Conservation (phyloP, 495 filamentous ascomycete genomes). For the Delitschia confertaspora region DNA sequence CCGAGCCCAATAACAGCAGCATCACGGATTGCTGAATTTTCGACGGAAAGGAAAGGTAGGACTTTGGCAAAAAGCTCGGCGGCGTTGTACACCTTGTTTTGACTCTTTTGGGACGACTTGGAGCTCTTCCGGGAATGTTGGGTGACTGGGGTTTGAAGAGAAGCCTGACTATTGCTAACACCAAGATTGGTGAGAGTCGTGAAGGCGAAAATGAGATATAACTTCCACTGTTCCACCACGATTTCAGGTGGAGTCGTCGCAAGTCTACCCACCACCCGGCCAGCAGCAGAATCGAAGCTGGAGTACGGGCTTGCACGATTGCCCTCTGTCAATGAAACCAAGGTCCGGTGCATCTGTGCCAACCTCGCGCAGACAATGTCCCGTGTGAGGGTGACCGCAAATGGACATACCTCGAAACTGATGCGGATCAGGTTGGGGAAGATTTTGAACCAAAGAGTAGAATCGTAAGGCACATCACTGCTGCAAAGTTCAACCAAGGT, state of each 20-base stretch:
- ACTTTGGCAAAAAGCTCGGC: conserved; percentile 80
- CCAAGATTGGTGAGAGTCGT: conserved; percentile 86
- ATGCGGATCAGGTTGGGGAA: conserved; percentile 93
- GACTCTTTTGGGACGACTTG: conserved; percentile 55
- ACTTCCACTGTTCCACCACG: conserved; percentile 93
- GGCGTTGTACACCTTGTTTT: conserved; percentile 82
- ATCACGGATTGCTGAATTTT: conserved; percentile 67
- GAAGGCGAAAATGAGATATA: conserved; percentile 96
- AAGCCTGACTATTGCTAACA: conserved; percentile 23
- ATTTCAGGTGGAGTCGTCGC: conserved; percentile 76
- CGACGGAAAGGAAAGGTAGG: conserved; percentile 73
- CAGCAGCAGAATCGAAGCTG: conserved; percentile 44
- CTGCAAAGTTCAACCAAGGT: conserved; percentile 89
- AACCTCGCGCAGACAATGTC: conserved; percentile 88
- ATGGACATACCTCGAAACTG: conserved; percentile 81
- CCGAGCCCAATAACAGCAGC: conserved; percentile 89
- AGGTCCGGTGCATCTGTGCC: conserved; percentile 80
- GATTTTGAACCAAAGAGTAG: conserved; percentile 92
- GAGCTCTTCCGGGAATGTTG: conserved; percentile 82
- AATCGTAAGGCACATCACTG: conserved; percentile 90
- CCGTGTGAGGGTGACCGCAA: conserved; percentile 78
- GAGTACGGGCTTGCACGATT: conserved; percentile 53
- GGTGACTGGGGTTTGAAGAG: conserved; percentile 52
- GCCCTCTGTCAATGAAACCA: conserved; percentile 67
- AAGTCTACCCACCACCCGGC: conserved; percentile 39